phyloP scores from a whole-genome alignment of 192 early-diverging fungal species.

The Umbelopsis sp. region DNA sequence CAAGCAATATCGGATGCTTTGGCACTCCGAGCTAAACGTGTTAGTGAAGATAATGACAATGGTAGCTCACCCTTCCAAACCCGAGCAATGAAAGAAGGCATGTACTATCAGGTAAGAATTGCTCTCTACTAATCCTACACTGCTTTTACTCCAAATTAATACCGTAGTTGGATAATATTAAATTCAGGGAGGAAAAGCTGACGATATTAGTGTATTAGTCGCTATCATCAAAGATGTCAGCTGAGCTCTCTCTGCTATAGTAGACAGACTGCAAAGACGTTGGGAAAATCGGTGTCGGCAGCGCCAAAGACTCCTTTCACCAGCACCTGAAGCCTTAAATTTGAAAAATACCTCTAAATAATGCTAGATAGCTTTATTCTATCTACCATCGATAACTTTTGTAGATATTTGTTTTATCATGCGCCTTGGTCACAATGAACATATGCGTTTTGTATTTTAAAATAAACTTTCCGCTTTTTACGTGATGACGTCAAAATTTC shows the following conservation, averaged over 20 bases:
- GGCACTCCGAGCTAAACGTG: conserved; percentile 71
- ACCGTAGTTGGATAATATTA: conserved; percentile 46
- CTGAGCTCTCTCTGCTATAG: not conserved
- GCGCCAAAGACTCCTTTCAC: not conserved
- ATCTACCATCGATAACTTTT: not conserved
- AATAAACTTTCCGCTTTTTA: not conserved
- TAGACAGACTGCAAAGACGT: not conserved
- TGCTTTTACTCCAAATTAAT: conserved; percentile 25
- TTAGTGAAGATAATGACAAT: conserved; percentile 77
- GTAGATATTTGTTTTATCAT: not conserved
- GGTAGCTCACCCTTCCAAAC: conserved; percentile 86
- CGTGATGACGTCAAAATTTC: not conserved
- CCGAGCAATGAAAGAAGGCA: conserved; percentile 90
- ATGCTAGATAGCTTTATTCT: not conserved
- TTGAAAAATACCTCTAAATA: not conserved
- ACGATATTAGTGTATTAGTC: conserved; percentile 91
- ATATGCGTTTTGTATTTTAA: not conserved
- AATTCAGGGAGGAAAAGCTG: conserved; percentile 93
- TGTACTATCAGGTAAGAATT: conserved; percentile 39
- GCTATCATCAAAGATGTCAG: conserved; percentile 67
- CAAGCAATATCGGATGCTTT: conserved; percentile 78
- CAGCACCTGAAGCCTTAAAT: not conserved
- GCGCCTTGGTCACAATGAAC: not conserved
- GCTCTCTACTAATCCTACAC: not conserved
- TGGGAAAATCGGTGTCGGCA: not conserved